phyloP scores from a whole-genome alignment of 306 rosid genomes.

The Dryas octopetala region DNA sequence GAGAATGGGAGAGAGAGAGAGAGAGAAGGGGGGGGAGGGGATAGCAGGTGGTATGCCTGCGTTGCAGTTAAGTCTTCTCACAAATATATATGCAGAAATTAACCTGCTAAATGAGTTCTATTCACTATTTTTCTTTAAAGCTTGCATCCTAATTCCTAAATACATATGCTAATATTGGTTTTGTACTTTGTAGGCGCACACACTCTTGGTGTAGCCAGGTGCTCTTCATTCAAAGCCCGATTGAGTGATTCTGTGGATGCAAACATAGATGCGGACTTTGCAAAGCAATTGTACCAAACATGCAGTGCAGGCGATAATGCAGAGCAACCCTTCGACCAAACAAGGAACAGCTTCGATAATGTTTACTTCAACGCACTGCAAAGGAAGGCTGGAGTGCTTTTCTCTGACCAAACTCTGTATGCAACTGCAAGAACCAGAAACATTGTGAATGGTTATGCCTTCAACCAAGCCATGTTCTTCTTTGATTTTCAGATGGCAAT shows the following conservation, averaged over 20 bases:
- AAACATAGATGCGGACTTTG: slow-evolving; percentile 49
- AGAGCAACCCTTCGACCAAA: slow-evolving; percentile 60
- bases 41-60: too few relatives aligned
- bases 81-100: too few relatives aligned
- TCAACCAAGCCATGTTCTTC: slow-evolving; percentile 70
- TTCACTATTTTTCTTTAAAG: too few relatives aligned
- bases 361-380: slow-evolving; percentile 48
- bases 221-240: slow-evolving; percentile 63
- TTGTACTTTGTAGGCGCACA: slow-evolving; percentile 57
- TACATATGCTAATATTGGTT: not conserved
- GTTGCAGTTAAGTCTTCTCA: too few relatives aligned
- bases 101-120: too few relatives aligned
- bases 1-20: too few relatives aligned
- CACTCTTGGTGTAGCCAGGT: slow-evolving; percentile 80
- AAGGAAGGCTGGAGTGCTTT: slow-evolving; percentile 53
- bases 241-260: slow-evolving; percentile 34
- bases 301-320: slow-evolving; percentile 62
- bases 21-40: too few relatives aligned
- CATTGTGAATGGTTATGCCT: slow-evolving; percentile 57
- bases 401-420: slow-evolving; percentile 64
- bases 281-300: slow-evolving; percentile 47
- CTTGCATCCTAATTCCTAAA: too few relatives aligned
- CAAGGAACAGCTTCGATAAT: slow-evolving; percentile 62
- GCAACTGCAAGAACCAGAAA: slow-evolving; percentile 41
- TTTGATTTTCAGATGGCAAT: slow-evolving; percentile 70